Conservation (phyloP, 2,329 filamentous ascomycete species). For the Paraphaeosphaeria sporulosa region DNA sequence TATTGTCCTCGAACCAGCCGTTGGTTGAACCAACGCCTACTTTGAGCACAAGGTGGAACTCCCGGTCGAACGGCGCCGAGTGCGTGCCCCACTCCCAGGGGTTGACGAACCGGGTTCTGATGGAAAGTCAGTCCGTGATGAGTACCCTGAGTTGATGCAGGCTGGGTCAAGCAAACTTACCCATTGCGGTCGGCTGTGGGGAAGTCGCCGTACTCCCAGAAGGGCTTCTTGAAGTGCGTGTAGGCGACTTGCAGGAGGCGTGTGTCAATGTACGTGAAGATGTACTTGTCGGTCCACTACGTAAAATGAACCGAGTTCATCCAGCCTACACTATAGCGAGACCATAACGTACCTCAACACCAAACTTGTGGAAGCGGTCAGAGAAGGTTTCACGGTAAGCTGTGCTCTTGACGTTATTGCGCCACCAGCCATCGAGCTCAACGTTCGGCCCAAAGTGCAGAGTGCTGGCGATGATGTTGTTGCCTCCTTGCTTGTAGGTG, state of each 20-base stretch:
- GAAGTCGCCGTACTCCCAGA: conserved; percentile 75
- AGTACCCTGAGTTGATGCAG: neutral
- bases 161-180: neutral
- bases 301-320: neutral
- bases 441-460: conserved; percentile 82
- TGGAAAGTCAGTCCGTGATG: no score
- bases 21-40: conserved; percentile 80
- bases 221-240: conserved; percentile 71
- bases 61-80: conserved; percentile 76
- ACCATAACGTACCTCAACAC: conserved; percentile 63
- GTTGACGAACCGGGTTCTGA: conserved; percentile 66
- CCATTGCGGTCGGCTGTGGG: conserved; percentile 68
- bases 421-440: conserved; percentile 81
- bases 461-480: conserved; percentile 80
- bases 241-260: conserved; percentile 82
- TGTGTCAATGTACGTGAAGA: conserved; percentile 86
- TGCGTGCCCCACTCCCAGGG: conserved; percentile 67
- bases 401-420: conserved; percentile 78
- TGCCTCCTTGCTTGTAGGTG: conserved; percentile 77
- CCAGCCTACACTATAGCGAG: neutral
- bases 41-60: conserved; percentile 79
- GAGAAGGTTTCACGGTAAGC: conserved; percentile 79
- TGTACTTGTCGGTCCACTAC: conserved; percentile 81
- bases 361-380: conserved; percentile 75
- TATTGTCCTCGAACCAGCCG: conserved; percentile 82